phyloP scores from a whole-genome alignment of 2,329 filamentous ascomycete genomes.

The Trichoderma sp. region DNA sequence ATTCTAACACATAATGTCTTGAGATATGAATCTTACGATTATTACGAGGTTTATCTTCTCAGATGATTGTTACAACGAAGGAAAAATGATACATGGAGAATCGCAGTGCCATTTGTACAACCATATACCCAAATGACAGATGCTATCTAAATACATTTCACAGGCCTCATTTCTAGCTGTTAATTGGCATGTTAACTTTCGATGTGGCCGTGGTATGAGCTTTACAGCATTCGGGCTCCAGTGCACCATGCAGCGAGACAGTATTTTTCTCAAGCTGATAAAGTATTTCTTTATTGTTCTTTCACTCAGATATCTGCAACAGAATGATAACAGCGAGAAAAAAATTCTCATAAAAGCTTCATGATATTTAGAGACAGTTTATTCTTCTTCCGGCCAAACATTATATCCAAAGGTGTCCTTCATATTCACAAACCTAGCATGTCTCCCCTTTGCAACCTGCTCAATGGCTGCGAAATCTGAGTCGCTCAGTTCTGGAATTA shows the following conservation, averaged over 20 bases:
- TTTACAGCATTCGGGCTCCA: not conserved
- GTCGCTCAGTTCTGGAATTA: not conserved
- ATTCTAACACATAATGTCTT: not conserved
- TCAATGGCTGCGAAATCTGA: not conserved
- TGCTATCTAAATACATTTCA: no score
- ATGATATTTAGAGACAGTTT: not conserved
- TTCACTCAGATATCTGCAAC: rapidly evolving
- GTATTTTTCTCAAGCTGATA: no score
- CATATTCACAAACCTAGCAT: constrained; percentile 5
- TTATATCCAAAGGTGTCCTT: constrained; percentile 12
- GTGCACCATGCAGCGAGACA: not conserved
- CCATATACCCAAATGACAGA: no score
- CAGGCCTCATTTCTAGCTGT: not conserved
- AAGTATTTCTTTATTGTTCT: not conserved
- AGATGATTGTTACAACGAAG: no score
- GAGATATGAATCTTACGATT: rapidly evolving
- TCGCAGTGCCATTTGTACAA: rapidly evolving
- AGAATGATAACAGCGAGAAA: not conserved
- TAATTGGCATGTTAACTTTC: not conserved
- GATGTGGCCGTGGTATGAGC: not conserved
- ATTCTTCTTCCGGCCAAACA: constrained; percentile 9
- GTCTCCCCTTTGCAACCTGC: constrained; percentile 7
- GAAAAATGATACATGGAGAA: no score
- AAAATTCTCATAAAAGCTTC: not conserved
- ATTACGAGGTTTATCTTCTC: not conserved